Base-by-base conservation (phyloP, 345 rosid genomes). In the Aegle marmelos region DNA sequence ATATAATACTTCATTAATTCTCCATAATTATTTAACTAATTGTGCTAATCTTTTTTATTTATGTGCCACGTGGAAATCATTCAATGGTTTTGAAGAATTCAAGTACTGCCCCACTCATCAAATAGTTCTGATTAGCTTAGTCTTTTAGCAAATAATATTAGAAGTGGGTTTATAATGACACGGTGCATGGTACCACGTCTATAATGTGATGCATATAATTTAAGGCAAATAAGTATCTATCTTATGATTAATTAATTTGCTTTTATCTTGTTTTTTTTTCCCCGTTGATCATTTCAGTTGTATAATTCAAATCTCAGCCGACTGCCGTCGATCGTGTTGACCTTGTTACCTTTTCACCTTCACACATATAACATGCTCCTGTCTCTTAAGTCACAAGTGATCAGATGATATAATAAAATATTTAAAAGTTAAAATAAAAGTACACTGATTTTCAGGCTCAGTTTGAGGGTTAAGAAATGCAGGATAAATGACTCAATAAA, bases 391-490 rank as follows among this genome's bases (percentile, higher is more conserved):
- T 27, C 36, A 41, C 62, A 70, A 82, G 60, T 30, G 65, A 74
- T 72, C 28, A 22, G n/a, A 9, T 36, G n/a, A 4, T 37, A 9
- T 45, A 13, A 45, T 13, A 11, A 13, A 22, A n/a, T 14, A 31
- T 24, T 30, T 36, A 6, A 10, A 61, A 30, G 50, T 45, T 71
- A 3, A 62, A 57, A 69, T 53, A 66, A 17, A 59, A 66, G 39
- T 41, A 22, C 75, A 78, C 76, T 60, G 56, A 53, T 73, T 60
- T 82, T 76, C 10, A 73, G 86, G 78, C 87, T 80, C 68, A 33
- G 76, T 81, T 89, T 84, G 70, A 63, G 90, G 88, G 69, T 22
- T 36, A 57, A 83, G 81, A 57, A 70, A 76, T 34, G 63, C 68
- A 60, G 39, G n/a, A 24, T 39, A 59, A 36, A 37, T 36, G 72